These are phyloP conservation scores for Exophiala sp. DNA, from an alignment of 2,329 filamentous ascomycete species.

Conservation along the genomic window DNA sequence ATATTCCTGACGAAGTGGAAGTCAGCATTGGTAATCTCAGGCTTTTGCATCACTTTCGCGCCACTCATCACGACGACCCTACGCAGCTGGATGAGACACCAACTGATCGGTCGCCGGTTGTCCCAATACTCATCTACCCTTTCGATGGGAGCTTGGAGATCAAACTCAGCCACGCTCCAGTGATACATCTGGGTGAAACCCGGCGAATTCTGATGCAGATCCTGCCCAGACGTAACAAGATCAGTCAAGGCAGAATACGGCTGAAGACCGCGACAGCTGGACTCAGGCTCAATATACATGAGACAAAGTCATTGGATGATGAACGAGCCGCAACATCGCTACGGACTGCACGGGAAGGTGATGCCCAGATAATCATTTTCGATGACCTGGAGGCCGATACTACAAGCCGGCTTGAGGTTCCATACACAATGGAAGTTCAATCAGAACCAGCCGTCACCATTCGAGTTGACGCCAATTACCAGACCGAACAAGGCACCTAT, in stretches of 20 bases:
- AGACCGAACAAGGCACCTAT: conserved; percentile 63
- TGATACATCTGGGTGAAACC: conserved; percentile 75
- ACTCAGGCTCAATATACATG: conserved; percentile 59
- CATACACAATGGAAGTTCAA: conserved; percentile 75
- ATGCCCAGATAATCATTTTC: conserved; percentile 18
- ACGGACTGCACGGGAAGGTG: conserved; percentile 19
- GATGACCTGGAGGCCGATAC: conserved; percentile 25
- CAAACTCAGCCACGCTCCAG: conserved; percentile 61
- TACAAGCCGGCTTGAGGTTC: conserved; percentile 55
- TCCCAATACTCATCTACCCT: conserved; percentile 25
- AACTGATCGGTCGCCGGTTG: not conserved
- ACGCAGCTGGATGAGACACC: not conserved
- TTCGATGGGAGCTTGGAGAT: conserved; percentile 32
- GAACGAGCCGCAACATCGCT: conserved; percentile 39
- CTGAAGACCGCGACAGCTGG: conserved; percentile 65
- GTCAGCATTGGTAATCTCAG: conserved; percentile 22
- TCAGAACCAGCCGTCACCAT: conserved; percentile 60
- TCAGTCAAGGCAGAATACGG: conserved; percentile 57
- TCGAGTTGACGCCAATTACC: conserved; percentile 72
- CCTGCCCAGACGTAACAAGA: conserved; percentile 13
- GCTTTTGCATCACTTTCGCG: conserved; percentile 21
- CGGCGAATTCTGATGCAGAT: conserved; percentile 74
- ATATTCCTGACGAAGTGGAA: conserved; percentile 18
- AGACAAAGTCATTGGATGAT: conserved; percentile 50
- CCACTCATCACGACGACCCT: conserved; percentile 4